These are phyloP conservation scores for Linnemannia zychae DNA, from an alignment of 192 early-diverging fungal genomes.

Conservation along the genomic window DNA sequence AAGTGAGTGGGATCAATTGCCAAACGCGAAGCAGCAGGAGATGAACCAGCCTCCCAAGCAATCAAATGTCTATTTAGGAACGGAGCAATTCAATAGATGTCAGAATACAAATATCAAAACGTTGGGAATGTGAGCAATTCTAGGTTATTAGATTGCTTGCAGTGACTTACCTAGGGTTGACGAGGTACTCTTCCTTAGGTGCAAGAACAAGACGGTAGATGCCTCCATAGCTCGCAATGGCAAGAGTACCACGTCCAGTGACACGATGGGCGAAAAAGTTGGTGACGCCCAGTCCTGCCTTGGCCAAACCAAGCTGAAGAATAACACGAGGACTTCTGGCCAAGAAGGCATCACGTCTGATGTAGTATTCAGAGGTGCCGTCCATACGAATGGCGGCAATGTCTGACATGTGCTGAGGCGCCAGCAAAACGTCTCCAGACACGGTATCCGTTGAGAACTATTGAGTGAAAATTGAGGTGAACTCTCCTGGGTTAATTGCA, in stretches of 20 bases:
- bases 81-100: not conserved
- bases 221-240: slow-evolving; percentile 74
- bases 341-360: slow-evolving; percentile 73
- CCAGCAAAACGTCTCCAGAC: slow-evolving; percentile 77
- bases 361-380: slow-evolving; percentile 68
- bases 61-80: slow-evolving; percentile 57
- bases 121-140: not conserved
- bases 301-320: slow-evolving; percentile 58
- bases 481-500: too few relatives aligned
- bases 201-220: slow-evolving; percentile 76
- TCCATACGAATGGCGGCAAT: slow-evolving; percentile 72
- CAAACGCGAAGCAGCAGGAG: slow-evolving; percentile 58
- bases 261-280: slow-evolving; percentile 73
- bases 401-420: slow-evolving; percentile 72
- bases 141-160: not conserved
- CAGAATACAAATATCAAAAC: not conserved
- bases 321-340: slow-evolving; percentile 70
- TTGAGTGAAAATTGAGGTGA: not conserved
- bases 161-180: slow-evolving; percentile 71
- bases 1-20: slow-evolving; percentile 45
- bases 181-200: slow-evolving; percentile 79
- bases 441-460: slow-evolving; percentile 68
- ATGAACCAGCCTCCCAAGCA: slow-evolving; percentile 67
- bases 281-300: slow-evolving; percentile 63
- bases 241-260: slow-evolving; percentile 75